These are phyloP conservation scores for Tolypocladium inflatum DNA, from an alignment of 2,329 filamentous ascomycete genomes.

Conservation along the genomic window DNA sequence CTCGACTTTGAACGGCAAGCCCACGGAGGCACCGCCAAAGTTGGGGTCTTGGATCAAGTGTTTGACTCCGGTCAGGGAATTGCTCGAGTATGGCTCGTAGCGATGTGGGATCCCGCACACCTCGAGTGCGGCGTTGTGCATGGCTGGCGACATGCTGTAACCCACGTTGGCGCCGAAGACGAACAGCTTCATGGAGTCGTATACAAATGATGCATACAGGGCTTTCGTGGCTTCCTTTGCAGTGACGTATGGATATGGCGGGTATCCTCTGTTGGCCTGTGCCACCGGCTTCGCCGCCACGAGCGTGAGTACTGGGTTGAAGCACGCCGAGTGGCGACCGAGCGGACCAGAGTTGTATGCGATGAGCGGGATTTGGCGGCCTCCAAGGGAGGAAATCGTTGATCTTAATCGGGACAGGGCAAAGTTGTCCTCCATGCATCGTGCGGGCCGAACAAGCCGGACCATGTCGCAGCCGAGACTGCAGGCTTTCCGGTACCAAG, in stretches of 20 bases:
- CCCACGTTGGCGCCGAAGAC: conserved; percentile 64
- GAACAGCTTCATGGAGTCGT: conserved; percentile 62
- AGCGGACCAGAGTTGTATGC: conserved; percentile 55
- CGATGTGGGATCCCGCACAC: conserved; percentile 60
- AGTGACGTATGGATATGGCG: conserved; percentile 34
- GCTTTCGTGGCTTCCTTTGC: conserved; percentile 54
- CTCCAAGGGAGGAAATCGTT: conserved; percentile 30
- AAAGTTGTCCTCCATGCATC: conserved; percentile 52
- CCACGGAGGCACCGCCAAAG: conserved; percentile 65
- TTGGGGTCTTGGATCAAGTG: conserved; percentile 53
- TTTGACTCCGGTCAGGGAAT: conserved; percentile 52
- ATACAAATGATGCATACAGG: conserved; percentile 56
- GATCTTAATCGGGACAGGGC: conserved; percentile 46
- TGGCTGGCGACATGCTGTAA: conserved; percentile 66
- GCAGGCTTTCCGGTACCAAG: conserved; percentile 48
- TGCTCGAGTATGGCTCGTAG: conserved; percentile 55
- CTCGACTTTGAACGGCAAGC: conserved; percentile 67
- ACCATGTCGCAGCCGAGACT: conserved; percentile 51
- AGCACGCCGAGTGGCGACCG: conserved; percentile 55
- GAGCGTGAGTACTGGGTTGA: conserved; percentile 54
- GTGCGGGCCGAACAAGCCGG: conserved; percentile 48
- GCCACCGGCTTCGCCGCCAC: conserved; percentile 37
- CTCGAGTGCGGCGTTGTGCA: conserved; percentile 64
- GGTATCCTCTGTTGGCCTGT: conserved; percentile 11
- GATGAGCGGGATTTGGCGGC: conserved; percentile 42